A percentile compares a stretch with the other conserved stretches of the same genome.
phyloP scores from a whole-genome alignment of 164 flowering plant genomes.

The Platanus orientalis region DNA sequence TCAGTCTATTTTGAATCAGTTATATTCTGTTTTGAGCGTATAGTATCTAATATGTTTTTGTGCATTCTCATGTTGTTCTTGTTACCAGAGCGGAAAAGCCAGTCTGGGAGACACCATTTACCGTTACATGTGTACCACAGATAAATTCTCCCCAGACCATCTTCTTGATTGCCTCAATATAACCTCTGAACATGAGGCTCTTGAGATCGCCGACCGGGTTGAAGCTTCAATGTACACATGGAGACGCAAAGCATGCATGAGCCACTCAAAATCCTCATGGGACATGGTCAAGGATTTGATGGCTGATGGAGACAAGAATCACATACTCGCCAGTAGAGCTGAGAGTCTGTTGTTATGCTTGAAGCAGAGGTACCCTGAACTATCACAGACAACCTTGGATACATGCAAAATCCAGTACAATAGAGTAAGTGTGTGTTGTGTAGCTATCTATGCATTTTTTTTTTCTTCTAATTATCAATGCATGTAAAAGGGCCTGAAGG shows the following conservation, averaged over 20 bases:
- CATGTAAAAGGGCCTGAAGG: constrained; percentile 4
- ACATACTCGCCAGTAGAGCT: constrained; percentile 69
- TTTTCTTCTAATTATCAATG: background rate
- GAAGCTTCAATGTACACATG: constrained; percentile 95
- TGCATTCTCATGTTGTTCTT: background rate
- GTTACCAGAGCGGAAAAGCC: constrained; percentile 72
- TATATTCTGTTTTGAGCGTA: no score
- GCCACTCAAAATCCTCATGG: constrained; percentile 79
- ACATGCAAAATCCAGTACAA: constrained; percentile 87
- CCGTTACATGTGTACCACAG: constrained; percentile 48
- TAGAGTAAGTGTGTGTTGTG: constrained; percentile 32
- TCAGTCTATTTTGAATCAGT: background rate
- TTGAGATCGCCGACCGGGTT: constrained; percentile 81
- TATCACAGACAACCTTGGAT: constrained; percentile 89
- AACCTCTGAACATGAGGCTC: constrained; percentile 89
- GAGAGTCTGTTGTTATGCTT: constrained; percentile 62
- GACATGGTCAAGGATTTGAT: constrained; percentile 69
- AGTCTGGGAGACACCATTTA: constrained; percentile 77
- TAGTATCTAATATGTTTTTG: background rate
- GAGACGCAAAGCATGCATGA: constrained; percentile 74
- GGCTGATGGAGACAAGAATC: constrained; percentile 69
- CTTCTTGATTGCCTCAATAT: constrained; percentile 65
- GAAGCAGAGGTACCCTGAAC: constrained; percentile 84
- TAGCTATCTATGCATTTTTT: background rate
- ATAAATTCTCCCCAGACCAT: constrained; percentile 64